A percentile compares a stretch with the other conserved stretches of the same genome.
These are phyloP conservation scores for Wickerhamiella lipophila DNA, from an alignment of 805 yeast genomes.

Conservation along the genomic window DNA sequence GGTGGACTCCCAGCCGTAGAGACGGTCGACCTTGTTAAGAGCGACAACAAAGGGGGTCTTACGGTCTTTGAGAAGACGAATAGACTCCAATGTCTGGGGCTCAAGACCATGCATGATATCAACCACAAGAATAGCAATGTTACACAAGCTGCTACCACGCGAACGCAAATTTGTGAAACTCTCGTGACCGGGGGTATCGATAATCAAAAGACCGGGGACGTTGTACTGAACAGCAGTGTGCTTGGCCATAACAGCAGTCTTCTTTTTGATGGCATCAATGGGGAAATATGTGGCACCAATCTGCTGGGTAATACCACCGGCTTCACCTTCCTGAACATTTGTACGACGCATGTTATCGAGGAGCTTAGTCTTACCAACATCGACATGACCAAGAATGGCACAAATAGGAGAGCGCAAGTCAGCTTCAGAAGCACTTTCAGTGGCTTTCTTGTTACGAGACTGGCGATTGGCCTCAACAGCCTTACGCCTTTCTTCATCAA, in stretches of 20 bases:
- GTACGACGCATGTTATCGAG: constrained; percentile 97
- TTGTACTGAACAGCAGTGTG: constrained; percentile 71
- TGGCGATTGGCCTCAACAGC: constrained; percentile 32
- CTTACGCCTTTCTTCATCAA: constrained; percentile 30
- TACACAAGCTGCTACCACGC: constrained; percentile 98
- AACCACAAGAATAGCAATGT: constrained; percentile 94
- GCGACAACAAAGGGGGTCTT: constrained; percentile 98
- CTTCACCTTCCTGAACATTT: constrained; percentile 99
- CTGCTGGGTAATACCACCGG: constrained; percentile 99
- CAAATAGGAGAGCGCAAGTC: constrained; percentile 97
- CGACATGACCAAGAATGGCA: constrained; percentile 98
- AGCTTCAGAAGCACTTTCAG: constrained; percentile 30
- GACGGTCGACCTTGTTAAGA: constrained; percentile 91
- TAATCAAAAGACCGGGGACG: constrained; percentile 92
- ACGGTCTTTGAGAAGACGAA: constrained; percentile 81
- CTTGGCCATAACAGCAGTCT: constrained; percentile 81
- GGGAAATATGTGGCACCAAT: constrained; percentile 99
- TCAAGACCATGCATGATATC: constrained; percentile 99
- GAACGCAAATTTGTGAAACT: constrained; percentile 94
- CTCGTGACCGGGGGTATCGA: constrained; percentile 99
- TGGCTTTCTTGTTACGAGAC: constrained; percentile 29
- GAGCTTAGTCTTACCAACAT: constrained; percentile 97
- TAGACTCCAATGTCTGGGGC: constrained; percentile 93
- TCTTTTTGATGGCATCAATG: constrained; percentile 78
- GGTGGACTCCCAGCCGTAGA: constrained; percentile 81